These are phyloP conservation scores for Purpureocillium takamizusanense DNA, from an alignment of 2,329 filamentous ascomycete genomes.

Conservation along the genomic window DNA sequence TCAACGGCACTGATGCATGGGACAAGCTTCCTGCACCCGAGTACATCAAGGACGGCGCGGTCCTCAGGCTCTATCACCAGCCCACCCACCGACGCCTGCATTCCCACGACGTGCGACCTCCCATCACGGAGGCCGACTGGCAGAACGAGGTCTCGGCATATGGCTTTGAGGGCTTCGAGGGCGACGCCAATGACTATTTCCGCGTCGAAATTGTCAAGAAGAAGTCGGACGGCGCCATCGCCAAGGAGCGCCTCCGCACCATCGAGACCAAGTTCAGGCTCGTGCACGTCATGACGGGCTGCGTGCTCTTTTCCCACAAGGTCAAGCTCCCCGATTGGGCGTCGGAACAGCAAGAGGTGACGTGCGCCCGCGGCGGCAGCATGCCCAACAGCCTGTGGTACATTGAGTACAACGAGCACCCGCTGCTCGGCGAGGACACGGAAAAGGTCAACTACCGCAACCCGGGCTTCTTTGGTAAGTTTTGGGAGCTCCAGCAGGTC, in stretches of 20 bases:
- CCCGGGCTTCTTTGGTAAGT: conserved; percentile 94
- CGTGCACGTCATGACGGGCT: conserved; percentile 93
- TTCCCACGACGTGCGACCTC: conserved; percentile 86
- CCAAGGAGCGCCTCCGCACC: conserved; percentile 79
- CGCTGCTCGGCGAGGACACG: conserved; percentile 60
- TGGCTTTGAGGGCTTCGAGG: conserved; percentile 92
- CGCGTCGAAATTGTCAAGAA: conserved; percentile 89
- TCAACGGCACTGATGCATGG: conserved; percentile 80
- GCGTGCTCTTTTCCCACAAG: conserved; percentile 94
- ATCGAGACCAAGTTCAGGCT: conserved; percentile 97
- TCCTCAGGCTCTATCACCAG: conserved; percentile 76
- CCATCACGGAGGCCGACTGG: conserved; percentile 83
- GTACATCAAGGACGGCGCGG: conserved; percentile 69
- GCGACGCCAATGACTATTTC: conserved; percentile 95
- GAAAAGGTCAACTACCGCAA: conserved; percentile 96
- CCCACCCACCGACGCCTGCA: conserved; percentile 83
- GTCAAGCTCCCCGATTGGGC: conserved; percentile 98
- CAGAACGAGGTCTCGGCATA: conserved; percentile 96
- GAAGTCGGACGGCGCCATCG: conserved; percentile 67
- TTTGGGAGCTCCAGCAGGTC: conserved; percentile 92
- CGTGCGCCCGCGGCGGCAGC: conserved; percentile 83
- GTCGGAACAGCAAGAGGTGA: conserved; percentile 98
- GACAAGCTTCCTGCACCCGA: conserved; percentile 57
- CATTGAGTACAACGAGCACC: conserved; percentile 82
- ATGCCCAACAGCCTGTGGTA: conserved; percentile 98